Evolutionary conservation across 345 rosid species (phyloP), one percentile per base, ranked within the genome.

Genomic region (Eucalyptus lansdowneana): DNA sequence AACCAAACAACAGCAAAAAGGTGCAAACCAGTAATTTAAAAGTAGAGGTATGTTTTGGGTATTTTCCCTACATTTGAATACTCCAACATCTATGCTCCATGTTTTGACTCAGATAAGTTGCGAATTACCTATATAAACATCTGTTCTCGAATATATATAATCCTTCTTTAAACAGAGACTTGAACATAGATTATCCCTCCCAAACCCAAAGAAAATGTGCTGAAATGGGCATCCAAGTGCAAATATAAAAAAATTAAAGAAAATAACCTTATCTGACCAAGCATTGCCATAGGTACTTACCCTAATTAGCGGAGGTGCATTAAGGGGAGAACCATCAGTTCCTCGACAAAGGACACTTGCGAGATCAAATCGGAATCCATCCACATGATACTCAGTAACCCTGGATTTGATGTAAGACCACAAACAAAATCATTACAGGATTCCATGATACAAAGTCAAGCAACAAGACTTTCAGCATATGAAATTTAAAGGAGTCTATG

Each of bases 321-420:
- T 90, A 88, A 97, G 96, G 62, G 98, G 96, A 90, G 98, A 95
- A 90, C 99, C 99, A 94, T 97, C 98, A 37, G 94, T 92, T 91
- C 95, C 98, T 91, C 99, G 98, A 91, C 99, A 97, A 90, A 97
- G 97, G 80, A 94, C 98, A 93, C 99, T 97, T 62, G 98, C 96
- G 81, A 97, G 98, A 94, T 97, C 99, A 93, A 97, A 97, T 72
- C 99, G 94, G 90, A 97, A 97, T 89, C 99, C 99, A 92, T 97
- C 99, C 90, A 97, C 95, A 58, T 96, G 99, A 92, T 97, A 97
- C 72, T 96, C 98, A 40, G 89, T 91, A 88, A 94, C 97, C 99
- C 98, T 97, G 92, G n/a, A 76, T 37, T 76, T 40, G 56, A 42
- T 47, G 51, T 86, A 85, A 89, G 86, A 81, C 80, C 89, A 90